phyloP scores from a whole-genome alignment of 2,329 filamentous ascomycete genomes.

The Cladophialophora yegresii region DNA sequence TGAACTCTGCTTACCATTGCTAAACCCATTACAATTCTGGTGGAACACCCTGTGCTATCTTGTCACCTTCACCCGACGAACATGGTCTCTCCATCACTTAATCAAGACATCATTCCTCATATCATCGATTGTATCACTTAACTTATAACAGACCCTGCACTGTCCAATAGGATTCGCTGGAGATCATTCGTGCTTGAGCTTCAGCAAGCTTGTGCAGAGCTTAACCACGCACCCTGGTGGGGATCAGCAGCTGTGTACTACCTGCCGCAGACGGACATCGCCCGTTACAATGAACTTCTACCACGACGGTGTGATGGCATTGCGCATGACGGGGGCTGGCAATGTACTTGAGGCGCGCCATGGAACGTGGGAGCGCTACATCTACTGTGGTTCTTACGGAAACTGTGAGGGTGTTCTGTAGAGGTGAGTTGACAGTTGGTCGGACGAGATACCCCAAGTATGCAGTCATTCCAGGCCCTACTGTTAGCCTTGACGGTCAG shows the following conservation, averaged over 20 bases:
- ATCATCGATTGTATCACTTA: background rate
- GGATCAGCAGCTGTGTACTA: background rate
- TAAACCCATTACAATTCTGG: too few relatives aligned
- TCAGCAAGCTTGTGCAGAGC: background rate
- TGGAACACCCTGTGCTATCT: too few relatives aligned
- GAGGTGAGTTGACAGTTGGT: background rate
- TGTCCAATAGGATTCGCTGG: background rate
- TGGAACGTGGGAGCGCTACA: background rate
- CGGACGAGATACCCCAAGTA: background rate
- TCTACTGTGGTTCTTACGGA: background rate
- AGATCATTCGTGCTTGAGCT: background rate
- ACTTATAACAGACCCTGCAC: background rate
- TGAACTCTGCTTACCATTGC: too few relatives aligned
- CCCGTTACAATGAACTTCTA: background rate
- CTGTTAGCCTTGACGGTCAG: conserved; percentile 8
- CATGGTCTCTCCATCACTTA: too few relatives aligned
- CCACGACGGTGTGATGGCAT: background rate
- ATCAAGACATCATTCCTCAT: too few relatives aligned
- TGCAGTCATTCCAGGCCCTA: conserved; percentile 12
- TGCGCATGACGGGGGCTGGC: too few relatives aligned
- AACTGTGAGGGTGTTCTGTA: background rate
- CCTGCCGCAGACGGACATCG: background rate
- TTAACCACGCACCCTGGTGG: background rate
- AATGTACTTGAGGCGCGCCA: background rate
- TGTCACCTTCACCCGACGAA: too few relatives aligned